Evolutionary conservation across 108 stramenopile species (phyloP).

Genomic region (Stephanodiscus triporus): DNA sequence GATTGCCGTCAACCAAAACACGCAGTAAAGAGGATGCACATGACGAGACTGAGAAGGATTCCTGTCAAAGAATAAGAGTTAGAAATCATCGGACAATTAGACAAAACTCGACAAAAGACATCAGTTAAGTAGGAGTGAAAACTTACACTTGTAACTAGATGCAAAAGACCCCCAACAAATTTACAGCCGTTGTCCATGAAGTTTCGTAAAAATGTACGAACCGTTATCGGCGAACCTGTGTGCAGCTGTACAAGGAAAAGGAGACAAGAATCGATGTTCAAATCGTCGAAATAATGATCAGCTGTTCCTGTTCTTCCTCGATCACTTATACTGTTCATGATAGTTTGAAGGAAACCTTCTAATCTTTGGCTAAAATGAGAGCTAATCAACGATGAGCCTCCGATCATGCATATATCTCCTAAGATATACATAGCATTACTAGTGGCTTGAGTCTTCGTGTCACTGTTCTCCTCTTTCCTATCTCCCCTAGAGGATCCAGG

Average conservation of each 20-base stretch:
- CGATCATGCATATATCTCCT: slow-evolving; percentile 29
- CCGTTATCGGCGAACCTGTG: slow-evolving; percentile 24
- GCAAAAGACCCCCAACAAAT: slow-evolving; percentile 39
- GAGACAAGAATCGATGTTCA: slow-evolving; percentile 31
- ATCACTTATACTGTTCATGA: slow-evolving; percentile 15
- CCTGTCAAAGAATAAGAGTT: slow-evolving; percentile 10
- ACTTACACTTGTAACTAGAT: slow-evolving; percentile 42
- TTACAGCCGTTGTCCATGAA: slow-evolving; percentile 8
- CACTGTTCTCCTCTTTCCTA: background rate
- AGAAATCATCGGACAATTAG: background rate
- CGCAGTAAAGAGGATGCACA: slow-evolving; percentile 44
- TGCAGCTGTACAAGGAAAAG: slow-evolving; percentile 41
- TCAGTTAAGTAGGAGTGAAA: background rate
- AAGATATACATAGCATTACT: slow-evolving; percentile 27
- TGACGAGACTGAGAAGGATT: slow-evolving; percentile 38
- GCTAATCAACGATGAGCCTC: slow-evolving; percentile 26
- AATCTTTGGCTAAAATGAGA: slow-evolving; percentile 17
- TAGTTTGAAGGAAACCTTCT: slow-evolving; percentile 30
- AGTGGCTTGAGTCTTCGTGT: slow-evolving; percentile 12
- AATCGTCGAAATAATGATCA: background rate
- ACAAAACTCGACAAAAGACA: background rate
- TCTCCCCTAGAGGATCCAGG: background rate
- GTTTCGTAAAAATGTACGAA: slow-evolving; percentile 35
- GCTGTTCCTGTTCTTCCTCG: slow-evolving; percentile 3
- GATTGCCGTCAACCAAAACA: slow-evolving; percentile 42